Evolutionary conservation across 331 rosid species (phyloP).

Genomic region (Acacia concinna): DNA sequence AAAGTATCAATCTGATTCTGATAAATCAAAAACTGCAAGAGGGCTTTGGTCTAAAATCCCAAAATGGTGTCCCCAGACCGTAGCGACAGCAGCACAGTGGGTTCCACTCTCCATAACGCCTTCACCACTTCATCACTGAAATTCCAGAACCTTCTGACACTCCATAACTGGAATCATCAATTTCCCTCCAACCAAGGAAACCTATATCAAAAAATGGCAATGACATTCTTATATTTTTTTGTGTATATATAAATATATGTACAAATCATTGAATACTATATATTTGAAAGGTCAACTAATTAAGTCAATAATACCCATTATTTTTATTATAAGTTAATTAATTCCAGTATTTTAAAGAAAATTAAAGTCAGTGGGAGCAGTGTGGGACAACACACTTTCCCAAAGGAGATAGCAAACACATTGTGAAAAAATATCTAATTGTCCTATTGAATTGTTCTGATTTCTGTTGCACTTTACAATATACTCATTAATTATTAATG

Average conservation of each 20-base stretch:
- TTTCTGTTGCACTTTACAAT: slow-evolving; percentile 7
- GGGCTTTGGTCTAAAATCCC: background rate
- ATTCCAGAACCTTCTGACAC: background rate
- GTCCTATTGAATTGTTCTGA: background rate
- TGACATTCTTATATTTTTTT: background rate
- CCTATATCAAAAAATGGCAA: background rate
- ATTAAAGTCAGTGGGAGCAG: background rate
- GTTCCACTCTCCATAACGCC: background rate
- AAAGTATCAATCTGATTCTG: background rate
- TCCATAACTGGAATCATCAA: background rate
- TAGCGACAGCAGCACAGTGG: background rate
- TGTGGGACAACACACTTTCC: slow-evolving; percentile 34
- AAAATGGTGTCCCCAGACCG: background rate
- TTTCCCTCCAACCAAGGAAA: background rate
- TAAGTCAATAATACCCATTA: background rate
- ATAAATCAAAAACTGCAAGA: background rate
- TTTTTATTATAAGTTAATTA: background rate
- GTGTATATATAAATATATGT: background rate
- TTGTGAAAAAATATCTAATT: slow-evolving; percentile 34
- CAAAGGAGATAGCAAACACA: slow-evolving; percentile 33
- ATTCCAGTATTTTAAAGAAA: background rate
- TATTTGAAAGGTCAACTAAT: background rate
- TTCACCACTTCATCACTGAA: background rate
- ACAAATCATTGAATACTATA: background rate
- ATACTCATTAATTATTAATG: background rate